Conservation (phyloP, 164 flowering plant genomes). For the Buxus sempervirens region DNA sequence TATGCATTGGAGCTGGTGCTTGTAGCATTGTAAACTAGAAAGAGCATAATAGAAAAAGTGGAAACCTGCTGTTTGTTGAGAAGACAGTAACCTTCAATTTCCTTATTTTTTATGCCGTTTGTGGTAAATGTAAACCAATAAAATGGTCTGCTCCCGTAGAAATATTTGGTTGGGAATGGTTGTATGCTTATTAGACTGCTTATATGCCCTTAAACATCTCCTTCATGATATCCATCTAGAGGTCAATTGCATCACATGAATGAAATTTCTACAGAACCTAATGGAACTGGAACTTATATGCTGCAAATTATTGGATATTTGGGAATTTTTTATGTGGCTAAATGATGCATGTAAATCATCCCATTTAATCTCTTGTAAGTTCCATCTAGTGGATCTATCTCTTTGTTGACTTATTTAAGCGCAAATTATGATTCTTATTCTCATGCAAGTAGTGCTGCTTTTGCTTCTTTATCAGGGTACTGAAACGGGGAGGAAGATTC, state of each 20-base stretch:
- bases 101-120: neutral
- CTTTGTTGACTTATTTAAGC: neutral
- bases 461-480: constrained; percentile 49
- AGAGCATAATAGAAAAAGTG: neutral
- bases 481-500: constrained; percentile 88
- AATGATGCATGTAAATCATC: neutral
- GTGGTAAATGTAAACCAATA: neutral
- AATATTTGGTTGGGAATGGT: neutral
- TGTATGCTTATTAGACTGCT: neutral
- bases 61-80: neutral
- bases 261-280: neutral
- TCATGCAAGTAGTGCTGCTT: constrained; percentile 1
- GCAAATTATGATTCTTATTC: neutral
- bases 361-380: neutral
- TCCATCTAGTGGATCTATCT: neutral
- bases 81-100: neutral
- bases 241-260: neutral
- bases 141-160: neutral
- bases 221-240: neutral
- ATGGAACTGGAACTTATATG: neutral
- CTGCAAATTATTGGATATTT: neutral
- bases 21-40: neutral
- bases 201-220: neutral
- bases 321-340: neutral
- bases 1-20: neutral